Evolutionary conservation across 352 stramenopile species (phyloP).

Genomic region (Pythium sukuiense): DNA sequence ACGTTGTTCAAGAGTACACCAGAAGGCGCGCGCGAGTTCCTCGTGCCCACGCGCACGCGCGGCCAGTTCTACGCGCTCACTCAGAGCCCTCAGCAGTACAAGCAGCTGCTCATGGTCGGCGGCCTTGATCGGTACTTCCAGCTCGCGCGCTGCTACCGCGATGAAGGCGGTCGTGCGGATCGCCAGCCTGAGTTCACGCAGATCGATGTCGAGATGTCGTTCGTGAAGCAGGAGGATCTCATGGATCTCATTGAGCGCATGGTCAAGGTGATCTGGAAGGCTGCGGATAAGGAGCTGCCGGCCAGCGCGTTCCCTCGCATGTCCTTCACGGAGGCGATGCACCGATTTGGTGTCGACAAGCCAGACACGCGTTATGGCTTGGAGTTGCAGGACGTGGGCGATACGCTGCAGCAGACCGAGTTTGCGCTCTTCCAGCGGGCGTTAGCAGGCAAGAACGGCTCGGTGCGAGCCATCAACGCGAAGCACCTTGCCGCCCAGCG

Average conservation of each 20-base stretch:
- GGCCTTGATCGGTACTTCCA: constrained; percentile 90
- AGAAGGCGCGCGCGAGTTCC: constrained; percentile 84
- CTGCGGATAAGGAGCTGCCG: constrained; percentile 44
- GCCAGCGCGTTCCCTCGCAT: constrained; percentile 58
- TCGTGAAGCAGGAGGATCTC: constrained; percentile 71
- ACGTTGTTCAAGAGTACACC: constrained; percentile 89
- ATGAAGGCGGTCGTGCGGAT: constrained; percentile 86
- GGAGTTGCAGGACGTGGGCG: constrained; percentile 59
- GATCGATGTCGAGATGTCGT: constrained; percentile 91
- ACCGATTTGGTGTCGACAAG: constrained; percentile 84
- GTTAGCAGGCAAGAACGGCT: constrained; percentile 20
- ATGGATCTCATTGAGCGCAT: constrained; percentile 77
- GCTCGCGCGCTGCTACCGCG: constrained; percentile 87
- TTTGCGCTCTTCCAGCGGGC: constrained; percentile 51
- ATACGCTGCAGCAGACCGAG: constrained; percentile 37
- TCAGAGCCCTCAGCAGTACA: constrained; percentile 92
- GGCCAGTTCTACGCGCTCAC: constrained; percentile 86
- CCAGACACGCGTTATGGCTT: constrained; percentile 80
- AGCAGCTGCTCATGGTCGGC: constrained; percentile 90
- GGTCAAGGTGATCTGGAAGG: constrained; percentile 65
- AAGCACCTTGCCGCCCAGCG: constrained; percentile 48
- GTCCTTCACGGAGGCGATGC: constrained; percentile 74
- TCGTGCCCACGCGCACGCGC: constrained; percentile 71
- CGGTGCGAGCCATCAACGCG: constrained; percentile 73
- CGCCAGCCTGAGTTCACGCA: constrained; percentile 91